Conservation (phyloP, 495 filamentous ascomycete species). For the Penicillium paradoxum region DNA sequence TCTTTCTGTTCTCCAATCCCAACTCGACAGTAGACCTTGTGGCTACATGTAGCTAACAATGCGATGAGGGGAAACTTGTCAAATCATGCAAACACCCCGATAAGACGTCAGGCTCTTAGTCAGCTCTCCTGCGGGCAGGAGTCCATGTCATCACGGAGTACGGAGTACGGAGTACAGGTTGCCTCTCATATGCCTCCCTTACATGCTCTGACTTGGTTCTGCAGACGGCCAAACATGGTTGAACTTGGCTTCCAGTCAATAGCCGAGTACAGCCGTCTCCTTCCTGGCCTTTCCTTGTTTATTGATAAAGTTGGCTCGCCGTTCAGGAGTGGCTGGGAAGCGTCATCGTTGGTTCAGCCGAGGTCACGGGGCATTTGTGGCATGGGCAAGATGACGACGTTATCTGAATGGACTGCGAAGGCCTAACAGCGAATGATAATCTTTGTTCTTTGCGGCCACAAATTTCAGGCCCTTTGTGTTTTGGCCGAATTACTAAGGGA, state of each 20-base stretch:
- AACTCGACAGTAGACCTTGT: slow-evolving; percentile 3
- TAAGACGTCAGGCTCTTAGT: slow-evolving; percentile 3
- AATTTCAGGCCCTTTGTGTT: not conserved
- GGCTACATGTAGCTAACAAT: not conserved
- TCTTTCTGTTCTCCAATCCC: slow-evolving; percentile 1
- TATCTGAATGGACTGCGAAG: not conserved
- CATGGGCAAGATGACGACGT: slow-evolving; percentile 1
- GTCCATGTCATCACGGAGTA: not conserved
- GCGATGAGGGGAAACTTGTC: not conserved
- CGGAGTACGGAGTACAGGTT: too few relatives aligned
- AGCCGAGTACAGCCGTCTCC: not conserved
- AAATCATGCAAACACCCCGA: slow-evolving; percentile 2
- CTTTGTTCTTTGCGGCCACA: not conserved
- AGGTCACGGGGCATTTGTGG: slow-evolving; percentile 2
- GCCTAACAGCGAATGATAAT: not conserved
- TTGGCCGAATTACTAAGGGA: not conserved
- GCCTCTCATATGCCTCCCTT: not conserved
- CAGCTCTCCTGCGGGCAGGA: not conserved
- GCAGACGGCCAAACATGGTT: not conserved
- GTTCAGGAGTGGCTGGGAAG: not conserved
- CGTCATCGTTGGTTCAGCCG: slow-evolving; percentile 5
- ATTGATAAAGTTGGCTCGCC: not conserved
- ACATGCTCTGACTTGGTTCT: not conserved
- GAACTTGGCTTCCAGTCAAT: not conserved
- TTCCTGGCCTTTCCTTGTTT: slow-evolving; percentile 4